Percentiles rank a stretch among this genome's conserved stretches.
phyloP scores from a whole-genome alignment of 1,284 basidiomycete genomes.

The Cryptococcus depauperatus region DNA sequence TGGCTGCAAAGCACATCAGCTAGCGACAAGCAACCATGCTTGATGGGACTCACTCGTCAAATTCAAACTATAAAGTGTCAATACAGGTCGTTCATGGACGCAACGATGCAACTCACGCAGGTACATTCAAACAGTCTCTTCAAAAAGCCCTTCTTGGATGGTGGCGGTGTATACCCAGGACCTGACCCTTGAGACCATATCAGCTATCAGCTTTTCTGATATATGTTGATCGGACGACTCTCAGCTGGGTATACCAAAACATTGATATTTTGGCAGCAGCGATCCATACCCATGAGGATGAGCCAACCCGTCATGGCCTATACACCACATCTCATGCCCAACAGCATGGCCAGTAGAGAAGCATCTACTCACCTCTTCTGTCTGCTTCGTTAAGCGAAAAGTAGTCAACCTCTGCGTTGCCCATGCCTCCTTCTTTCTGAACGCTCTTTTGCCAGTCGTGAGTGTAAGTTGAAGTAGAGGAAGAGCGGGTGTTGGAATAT shows the following conservation, averaged over 20 bases:
- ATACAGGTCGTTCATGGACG: background rate
- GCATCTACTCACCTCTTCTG: conserved; percentile 1
- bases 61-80: background rate
- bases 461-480: background rate
- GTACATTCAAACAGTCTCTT: background rate
- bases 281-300: too few species aligned
- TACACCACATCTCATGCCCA: too few species aligned
- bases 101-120: background rate
- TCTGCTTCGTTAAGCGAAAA: background rate
- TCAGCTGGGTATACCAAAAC: too few species aligned
- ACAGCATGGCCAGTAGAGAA: too few species aligned
- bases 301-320: too few species aligned
- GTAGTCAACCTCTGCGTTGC: background rate
- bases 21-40: background rate
- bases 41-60: background rate
- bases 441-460: background rate
- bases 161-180: background rate
- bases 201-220: too few species aligned
- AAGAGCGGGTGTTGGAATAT: background rate
- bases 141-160: background rate
- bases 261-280: too few species aligned
- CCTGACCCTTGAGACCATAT: background rate
- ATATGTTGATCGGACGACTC: too few species aligned
- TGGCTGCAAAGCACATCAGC: background rate
- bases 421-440: background rate